Evolutionary conservation across 768 basidiomycete genomes (phyloP).

Genomic region (Hydnomerulius pinastri): DNA sequence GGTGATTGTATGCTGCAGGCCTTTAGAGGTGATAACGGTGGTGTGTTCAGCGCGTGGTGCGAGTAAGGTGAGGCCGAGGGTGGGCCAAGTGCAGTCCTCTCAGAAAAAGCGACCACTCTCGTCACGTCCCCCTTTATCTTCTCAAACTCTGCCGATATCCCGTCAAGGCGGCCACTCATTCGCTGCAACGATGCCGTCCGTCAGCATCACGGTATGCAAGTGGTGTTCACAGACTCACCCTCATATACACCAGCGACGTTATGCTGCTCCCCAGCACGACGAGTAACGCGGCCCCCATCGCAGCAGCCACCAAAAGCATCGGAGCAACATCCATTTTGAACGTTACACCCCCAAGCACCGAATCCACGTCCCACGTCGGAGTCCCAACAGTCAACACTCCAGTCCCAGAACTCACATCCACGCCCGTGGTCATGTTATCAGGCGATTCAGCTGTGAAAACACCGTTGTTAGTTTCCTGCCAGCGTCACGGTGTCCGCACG

Average conservation of each 20-base stretch:
- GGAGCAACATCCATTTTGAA: conserved; percentile 68
- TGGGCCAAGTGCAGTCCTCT: neutral
- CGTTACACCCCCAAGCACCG: conserved; percentile 34
- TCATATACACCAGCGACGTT: conserved; percentile 76
- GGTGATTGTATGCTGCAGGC: no score
- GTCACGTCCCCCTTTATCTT: neutral
- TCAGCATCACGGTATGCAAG: conserved; percentile 4
- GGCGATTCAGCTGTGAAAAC: conserved; percentile 4
- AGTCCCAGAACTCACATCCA: neutral
- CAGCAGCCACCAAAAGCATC: conserved; percentile 55
- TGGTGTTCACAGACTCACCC: conserved; percentile 41
- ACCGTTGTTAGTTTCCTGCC: conserved; percentile 7
- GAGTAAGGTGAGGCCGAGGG: conserved; percentile 6
- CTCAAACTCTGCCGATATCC: neutral
- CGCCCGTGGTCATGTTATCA: neutral
- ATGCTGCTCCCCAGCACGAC: conserved; percentile 55
- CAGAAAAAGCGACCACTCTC: neutral
- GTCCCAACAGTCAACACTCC: conserved; percentile 13
- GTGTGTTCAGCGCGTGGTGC: conserved; percentile 6
- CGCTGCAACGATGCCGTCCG: conserved; percentile 2
- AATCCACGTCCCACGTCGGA: conserved; percentile 2
- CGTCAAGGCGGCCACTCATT: neutral
- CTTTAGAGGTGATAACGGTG: no score
- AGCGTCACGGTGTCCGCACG: neutral
- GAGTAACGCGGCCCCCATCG: conserved; percentile 74